phyloP scores from a whole-genome alignment of 2,329 filamentous ascomycete species.

The Passalora sequoiae region DNA sequence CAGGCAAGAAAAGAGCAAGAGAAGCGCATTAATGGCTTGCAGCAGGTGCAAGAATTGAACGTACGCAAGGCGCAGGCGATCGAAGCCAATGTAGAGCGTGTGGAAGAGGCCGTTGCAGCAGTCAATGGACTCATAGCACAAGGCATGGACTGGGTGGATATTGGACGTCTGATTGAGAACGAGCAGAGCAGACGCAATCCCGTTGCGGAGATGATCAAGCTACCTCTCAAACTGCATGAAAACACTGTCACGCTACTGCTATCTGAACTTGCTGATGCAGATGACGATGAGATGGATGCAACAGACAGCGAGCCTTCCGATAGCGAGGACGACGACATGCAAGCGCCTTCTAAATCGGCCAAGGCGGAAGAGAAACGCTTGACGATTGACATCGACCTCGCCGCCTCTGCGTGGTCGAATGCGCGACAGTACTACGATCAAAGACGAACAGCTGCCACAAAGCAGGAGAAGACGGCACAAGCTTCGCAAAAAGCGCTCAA shows the following conservation, averaged over 20 bases:
- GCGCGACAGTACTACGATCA: constrained; percentile 89
- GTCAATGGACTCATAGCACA: constrained; percentile 87
- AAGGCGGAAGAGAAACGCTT: constrained; percentile 47
- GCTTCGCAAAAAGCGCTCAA: constrained; percentile 80
- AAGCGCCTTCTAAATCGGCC: constrained; percentile 23
- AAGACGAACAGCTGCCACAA: constrained; percentile 74
- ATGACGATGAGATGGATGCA: constrained; percentile 56
- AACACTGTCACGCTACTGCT: constrained; percentile 79
- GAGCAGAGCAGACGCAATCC: constrained; percentile 77
- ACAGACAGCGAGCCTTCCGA: constrained; percentile 62
- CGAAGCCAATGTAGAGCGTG: constrained; percentile 81
- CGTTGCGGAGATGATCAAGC: constrained; percentile 78
- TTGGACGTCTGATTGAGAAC: constrained; percentile 78
- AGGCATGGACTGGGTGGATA: constrained; percentile 96
- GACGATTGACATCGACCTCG: constrained; percentile 77
- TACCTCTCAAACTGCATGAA: constrained; percentile 84
- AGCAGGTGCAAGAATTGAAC: constrained; percentile 76
- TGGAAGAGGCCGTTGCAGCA: constrained; percentile 87
- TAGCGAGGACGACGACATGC: constrained; percentile 53
- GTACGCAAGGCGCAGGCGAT: constrained; percentile 85
- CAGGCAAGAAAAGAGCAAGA: constrained; percentile 77
- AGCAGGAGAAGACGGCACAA: constrained; percentile 78
- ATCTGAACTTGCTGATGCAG: constrained; percentile 61
- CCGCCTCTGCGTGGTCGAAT: constrained; percentile 78
- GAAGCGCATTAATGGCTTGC: constrained; percentile 76